A percentile compares a stretch with the other conserved stretches of the same genome.
phyloP scores from a whole-genome alignment of 2,329 filamentous ascomycete genomes.

The Pezicula carpinea region DNA sequence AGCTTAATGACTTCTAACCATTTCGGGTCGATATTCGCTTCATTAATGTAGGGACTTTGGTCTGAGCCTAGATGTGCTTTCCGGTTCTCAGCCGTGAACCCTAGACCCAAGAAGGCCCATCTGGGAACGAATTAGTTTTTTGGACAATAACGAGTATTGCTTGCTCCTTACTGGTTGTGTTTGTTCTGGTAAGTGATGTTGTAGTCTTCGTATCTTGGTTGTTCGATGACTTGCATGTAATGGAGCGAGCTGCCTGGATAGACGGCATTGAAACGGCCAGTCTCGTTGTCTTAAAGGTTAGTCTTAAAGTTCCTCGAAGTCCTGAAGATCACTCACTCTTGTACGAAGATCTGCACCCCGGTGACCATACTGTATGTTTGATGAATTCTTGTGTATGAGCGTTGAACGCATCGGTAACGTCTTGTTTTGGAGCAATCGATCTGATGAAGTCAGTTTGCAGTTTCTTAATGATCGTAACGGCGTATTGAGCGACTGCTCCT shows the following conservation, averaged over 20 bases:
- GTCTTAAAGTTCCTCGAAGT: background rate
- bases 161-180: slow-evolving; percentile 12
- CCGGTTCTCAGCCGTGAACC: slow-evolving; percentile 25
- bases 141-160: background rate
- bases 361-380: slow-evolving; percentile 47
- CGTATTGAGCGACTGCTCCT: slow-evolving; percentile 14
- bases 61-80: slow-evolving; percentile 16
- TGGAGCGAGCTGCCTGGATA: slow-evolving; percentile 48
- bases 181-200: slow-evolving; percentile 34
- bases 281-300: slow-evolving; percentile 33
- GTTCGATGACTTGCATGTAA: slow-evolving; percentile 37
- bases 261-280: slow-evolving; percentile 40
- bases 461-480: slow-evolving; percentile 23
- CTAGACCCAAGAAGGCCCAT: slow-evolving; percentile 30
- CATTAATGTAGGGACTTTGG: slow-evolving; percentile 28
- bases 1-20: slow-evolving; percentile 26
- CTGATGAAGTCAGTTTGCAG: slow-evolving; percentile 44
- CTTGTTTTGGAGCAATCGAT: slow-evolving; percentile 39
- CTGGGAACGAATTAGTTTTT: slow-evolving; percentile 4
- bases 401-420: slow-evolving; percentile 45
- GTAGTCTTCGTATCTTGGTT: slow-evolving; percentile 39
- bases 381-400: slow-evolving; percentile 46
- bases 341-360: slow-evolving; percentile 28
- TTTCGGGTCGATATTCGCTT: slow-evolving; percentile 29
- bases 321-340: slow-evolving; percentile 11